Evolutionary conservation across 108 stramenopile genomes (phyloP).

Genomic region (Nannochloropsis salina): DNA sequence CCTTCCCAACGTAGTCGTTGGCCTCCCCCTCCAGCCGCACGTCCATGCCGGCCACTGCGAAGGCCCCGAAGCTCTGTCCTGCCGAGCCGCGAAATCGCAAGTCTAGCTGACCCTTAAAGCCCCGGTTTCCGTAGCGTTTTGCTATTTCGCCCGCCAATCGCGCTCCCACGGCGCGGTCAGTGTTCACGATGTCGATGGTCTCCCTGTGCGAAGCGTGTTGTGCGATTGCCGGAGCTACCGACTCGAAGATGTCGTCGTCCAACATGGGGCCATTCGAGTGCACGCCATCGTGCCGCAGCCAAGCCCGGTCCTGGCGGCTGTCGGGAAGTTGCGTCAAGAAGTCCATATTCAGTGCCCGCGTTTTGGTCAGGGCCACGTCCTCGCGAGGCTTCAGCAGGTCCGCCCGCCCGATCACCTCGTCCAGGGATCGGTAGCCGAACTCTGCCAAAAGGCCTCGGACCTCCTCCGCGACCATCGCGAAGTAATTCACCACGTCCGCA

Average conservation of each 20-base stretch:
- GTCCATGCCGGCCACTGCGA: conserved; percentile 42
- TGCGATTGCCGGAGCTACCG: conserved; percentile 4
- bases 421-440: conserved; percentile 40
- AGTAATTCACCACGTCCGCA: conserved; percentile 49
- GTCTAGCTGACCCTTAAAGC: conserved; percentile 45
- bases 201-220: conserved; percentile 13
- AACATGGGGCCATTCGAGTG: conserved; percentile 42
- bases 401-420: conserved; percentile 48
- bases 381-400: conserved; percentile 43
- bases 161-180: conserved; percentile 50
- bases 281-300: conserved; percentile 39
- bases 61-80: conserved; percentile 51
- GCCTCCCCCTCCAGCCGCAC: conserved; percentile 46
- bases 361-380: conserved; percentile 33
- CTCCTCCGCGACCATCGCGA: conserved; percentile 51
- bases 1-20: conserved; percentile 56
- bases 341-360: conserved; percentile 34
- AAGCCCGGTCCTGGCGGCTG: background rate
- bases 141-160: conserved; percentile 45
- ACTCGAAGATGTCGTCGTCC: conserved; percentile 42
- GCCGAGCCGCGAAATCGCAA: conserved; percentile 46
- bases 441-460: conserved; percentile 37
- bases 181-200: conserved; percentile 40
- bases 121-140: conserved; percentile 43
- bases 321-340: conserved; percentile 45